Evolutionary conservation across 2,329 filamentous ascomycete species (phyloP).

Genomic region (Simplicillium sp.): DNA sequence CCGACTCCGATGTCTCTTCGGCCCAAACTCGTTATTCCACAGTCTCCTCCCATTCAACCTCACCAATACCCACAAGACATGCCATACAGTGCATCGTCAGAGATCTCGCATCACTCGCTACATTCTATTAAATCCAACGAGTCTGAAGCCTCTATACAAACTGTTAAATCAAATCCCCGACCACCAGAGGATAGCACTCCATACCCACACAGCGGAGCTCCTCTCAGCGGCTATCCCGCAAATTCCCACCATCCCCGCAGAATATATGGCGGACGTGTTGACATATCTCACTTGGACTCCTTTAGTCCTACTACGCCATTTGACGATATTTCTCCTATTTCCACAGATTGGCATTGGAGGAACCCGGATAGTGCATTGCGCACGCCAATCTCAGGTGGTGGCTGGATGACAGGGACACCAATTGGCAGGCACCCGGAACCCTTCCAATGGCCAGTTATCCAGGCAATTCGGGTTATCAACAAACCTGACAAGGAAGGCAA

Average conservation of each 20-base stretch:
- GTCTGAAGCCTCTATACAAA: constrained; percentile 13
- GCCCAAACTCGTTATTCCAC: constrained; percentile 18
- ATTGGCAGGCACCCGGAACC: constrained; percentile 12
- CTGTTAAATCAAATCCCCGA: constrained; percentile 15
- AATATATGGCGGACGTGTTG: constrained; percentile 10
- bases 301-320: constrained; percentile 10
- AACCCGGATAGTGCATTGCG: constrained; percentile 9
- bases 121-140: constrained; percentile 11
- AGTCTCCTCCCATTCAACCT: constrained; percentile 10
- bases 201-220: constrained; percentile 14
- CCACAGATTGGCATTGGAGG: constrained; percentile 12
- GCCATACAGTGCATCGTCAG: constrained; percentile 4
- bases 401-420: constrained; percentile 9
- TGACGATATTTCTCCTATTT: constrained; percentile 11
- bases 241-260: constrained; percentile 6
- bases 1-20: constrained; percentile 19
- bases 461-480: too few relatives aligned
- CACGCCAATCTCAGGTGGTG: constrained; percentile 9
- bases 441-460: constrained; percentile 13
- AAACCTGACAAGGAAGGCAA: too few relatives aligned
- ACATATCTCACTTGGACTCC: constrained; percentile 6
- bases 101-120: constrained; percentile 12
- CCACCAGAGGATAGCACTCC: constrained; percentile 20
- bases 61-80: constrained; percentile 1
- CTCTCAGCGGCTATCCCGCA: constrained; percentile 12